A percentile compares a stretch with the other conserved stretches of the same genome.
phyloP scores from a whole-genome alignment of 805 yeast species.

The Ogataea paraovalis region DNA sequence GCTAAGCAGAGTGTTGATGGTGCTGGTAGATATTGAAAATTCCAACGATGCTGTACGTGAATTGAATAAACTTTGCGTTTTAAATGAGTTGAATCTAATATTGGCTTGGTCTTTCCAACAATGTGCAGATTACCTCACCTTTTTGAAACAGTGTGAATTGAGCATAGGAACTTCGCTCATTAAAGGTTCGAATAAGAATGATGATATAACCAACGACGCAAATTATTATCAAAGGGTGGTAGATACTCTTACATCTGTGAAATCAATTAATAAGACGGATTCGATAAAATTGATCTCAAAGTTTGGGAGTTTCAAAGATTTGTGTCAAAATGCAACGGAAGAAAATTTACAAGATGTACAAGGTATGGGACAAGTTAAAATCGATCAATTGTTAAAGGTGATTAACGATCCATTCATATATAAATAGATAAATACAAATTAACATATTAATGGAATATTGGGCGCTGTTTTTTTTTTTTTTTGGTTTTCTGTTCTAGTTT shows the following conservation, averaged over 20 bases:
- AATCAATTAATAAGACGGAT: slow-evolving; percentile 51
- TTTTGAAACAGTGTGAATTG: slow-evolving; percentile 31
- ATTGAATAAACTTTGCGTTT: slow-evolving; percentile 44
- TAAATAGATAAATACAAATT: slow-evolving; percentile 26
- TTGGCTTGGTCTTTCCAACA: slow-evolving; percentile 55
- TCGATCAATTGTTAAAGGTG: slow-evolving; percentile 35
- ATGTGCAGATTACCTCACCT: slow-evolving; percentile 41
- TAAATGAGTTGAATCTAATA: slow-evolving; percentile 45
- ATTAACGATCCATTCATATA: slow-evolving; percentile 50
- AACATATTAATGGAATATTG: too few species aligned
- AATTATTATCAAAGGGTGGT: slow-evolving; percentile 44
- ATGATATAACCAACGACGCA: slow-evolving; percentile 27
- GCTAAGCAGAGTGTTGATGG: slow-evolving; percentile 44
- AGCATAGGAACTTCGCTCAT: slow-evolving; percentile 32
- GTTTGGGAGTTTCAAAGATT: slow-evolving; percentile 39
- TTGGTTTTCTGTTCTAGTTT: too few species aligned
- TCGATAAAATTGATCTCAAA: slow-evolving; percentile 48
- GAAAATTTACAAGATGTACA: slow-evolving; percentile 33
- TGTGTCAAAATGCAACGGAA: slow-evolving; percentile 34
- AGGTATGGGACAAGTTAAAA: slow-evolving; percentile 48
- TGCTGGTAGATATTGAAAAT: slow-evolving; percentile 63
- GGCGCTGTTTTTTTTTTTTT: too few species aligned
- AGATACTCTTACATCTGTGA: slow-evolving; percentile 42
- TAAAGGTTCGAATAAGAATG: slow-evolving; percentile 34
- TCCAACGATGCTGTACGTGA: slow-evolving; percentile 46